A percentile compares a stretch with the other conserved stretches of the same genome.
Conservation (phyloP, 805 yeast species). For the Myxozyma vanderwaltii region DNA sequence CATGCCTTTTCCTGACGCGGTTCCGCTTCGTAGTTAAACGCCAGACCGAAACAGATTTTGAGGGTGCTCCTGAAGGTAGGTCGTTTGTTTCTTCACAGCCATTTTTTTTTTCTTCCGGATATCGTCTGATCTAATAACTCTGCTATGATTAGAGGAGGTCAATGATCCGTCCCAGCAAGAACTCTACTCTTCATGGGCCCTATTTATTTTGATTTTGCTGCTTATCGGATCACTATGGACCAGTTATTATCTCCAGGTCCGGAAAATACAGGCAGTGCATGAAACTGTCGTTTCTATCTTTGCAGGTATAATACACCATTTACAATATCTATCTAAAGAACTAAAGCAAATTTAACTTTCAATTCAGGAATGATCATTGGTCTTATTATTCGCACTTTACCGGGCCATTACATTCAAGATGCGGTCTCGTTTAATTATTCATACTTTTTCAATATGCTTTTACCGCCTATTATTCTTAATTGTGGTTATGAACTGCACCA, state of each 20-base stretch:
- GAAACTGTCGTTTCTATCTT: slow-evolving; percentile 95
- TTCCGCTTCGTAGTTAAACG: slow-evolving; percentile 4
- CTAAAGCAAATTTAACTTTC: too few relatives aligned
- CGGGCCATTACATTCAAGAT: slow-evolving; percentile 97
- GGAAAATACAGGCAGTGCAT: slow-evolving; percentile 89
- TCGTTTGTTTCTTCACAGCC: background rate
- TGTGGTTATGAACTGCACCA: slow-evolving; percentile 96
- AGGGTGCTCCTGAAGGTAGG: slow-evolving; percentile 13
- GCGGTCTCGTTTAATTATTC: slow-evolving; percentile 93
- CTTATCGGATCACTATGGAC: slow-evolving; percentile 92
- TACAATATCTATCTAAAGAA: too few relatives aligned
- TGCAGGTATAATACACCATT: slow-evolving; percentile 62
- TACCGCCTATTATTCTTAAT: slow-evolving; percentile 94
- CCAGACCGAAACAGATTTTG: slow-evolving; percentile 15
- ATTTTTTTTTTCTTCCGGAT: background rate
- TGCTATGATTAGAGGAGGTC: slow-evolving; percentile 12
- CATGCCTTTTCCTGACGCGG: background rate
- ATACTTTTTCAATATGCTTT: slow-evolving; percentile 86
- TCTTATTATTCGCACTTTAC: slow-evolving; percentile 79
- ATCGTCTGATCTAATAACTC: background rate
- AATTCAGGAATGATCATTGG: slow-evolving; percentile 62
- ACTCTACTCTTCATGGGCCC: slow-evolving; percentile 96
- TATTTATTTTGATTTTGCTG: slow-evolving; percentile 78
- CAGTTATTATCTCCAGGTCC: slow-evolving; percentile 86
- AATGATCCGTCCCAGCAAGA: slow-evolving; percentile 86